Conservation (phyloP, 108 stramenopile genomes). For the Conticribra weissflogii region DNA sequence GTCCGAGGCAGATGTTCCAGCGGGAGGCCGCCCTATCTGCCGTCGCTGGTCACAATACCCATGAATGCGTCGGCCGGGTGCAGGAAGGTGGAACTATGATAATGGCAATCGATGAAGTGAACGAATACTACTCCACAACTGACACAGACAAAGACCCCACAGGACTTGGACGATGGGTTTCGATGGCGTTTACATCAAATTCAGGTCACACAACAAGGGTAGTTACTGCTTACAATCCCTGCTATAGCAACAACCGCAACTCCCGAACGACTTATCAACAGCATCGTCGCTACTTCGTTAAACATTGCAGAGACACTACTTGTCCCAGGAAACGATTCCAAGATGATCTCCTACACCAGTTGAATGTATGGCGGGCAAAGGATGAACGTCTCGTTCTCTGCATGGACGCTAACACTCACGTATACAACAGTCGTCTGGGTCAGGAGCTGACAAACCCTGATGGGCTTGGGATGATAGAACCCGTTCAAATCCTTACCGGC, state of each 20-base stretch:
- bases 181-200: too few species aligned
- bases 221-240: too few species aligned
- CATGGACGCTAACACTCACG: conserved; percentile 16
- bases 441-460: not conserved
- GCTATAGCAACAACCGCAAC: too few species aligned
- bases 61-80: conserved; percentile 6
- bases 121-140: not conserved
- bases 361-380: too few species aligned
- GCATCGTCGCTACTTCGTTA: not conserved
- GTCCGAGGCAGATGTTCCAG: too few species aligned
- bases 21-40: not conserved
- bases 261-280: not conserved
- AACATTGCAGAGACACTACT: not conserved
- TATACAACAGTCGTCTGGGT: not conserved
- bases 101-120: conserved; percentile 1
- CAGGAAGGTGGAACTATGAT: conserved; percentile 22
- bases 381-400: conserved; percentile 12
- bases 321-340: not conserved
- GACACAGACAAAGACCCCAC: conserved; percentile 6
- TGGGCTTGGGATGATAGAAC: conserved; percentile 7
- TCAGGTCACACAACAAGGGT: conserved; percentile 7
- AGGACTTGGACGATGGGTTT: conserved; percentile 2
- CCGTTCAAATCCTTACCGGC: conserved; percentile 4
- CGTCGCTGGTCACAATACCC: conserved; percentile 11
- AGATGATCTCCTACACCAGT: conserved; percentile 1